Evolutionary conservation across 2,329 filamentous ascomycete genomes (phyloP), one percentile per base, ranked within the genome.

Genomic region (Incumbomyces delicatus): DNA sequence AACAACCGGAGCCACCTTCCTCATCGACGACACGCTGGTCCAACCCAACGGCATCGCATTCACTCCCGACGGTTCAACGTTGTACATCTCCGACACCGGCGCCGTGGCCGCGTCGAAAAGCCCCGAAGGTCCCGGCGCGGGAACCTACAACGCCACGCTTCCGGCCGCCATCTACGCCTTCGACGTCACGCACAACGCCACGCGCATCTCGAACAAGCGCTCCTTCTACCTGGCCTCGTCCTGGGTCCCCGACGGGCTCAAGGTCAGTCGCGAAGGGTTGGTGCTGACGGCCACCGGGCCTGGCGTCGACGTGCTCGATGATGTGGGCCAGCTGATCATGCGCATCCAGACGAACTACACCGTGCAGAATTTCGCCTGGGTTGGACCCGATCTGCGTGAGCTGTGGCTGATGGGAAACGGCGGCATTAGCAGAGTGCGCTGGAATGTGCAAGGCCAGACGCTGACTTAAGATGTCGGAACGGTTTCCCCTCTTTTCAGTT

Each of bases 331-430:
- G 34, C 54, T 68, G 50, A 55, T 70, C 18, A 52, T 66, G 38
- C 60, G 60, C 12, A 61, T 69, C 10, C 64, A 69, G 57, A 69
- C 66, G n/a, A 67, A 66, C 46, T 68, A 64, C 48, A 63, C 64
- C 2, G 68, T 69, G 34, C 62, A 69, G 57, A 71, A 71, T 50
- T 65, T 71, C 49, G 65, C 63, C 31, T 71, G 65, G 66, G 63
- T 61, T 2, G 66, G 66, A 0, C 51, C 58, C 6, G 59, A 67
- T 54, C 55, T 65, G 40, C 64, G 60, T 41, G 62, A 63, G 17
- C 50, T 69, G 22, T 69, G 66, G 67, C 46, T 70, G 39, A 62
- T 67, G 58, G 66, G 66, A 0, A 58, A 63, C 31, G 61, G 59
- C 10, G 66, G 67, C 0, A 61, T 69, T 20, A 60, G 60, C 35